Conservation (phyloP, 2,329 filamentous ascomycete genomes). For the Ophiocordyceps camponoti-leonardi region DNA sequence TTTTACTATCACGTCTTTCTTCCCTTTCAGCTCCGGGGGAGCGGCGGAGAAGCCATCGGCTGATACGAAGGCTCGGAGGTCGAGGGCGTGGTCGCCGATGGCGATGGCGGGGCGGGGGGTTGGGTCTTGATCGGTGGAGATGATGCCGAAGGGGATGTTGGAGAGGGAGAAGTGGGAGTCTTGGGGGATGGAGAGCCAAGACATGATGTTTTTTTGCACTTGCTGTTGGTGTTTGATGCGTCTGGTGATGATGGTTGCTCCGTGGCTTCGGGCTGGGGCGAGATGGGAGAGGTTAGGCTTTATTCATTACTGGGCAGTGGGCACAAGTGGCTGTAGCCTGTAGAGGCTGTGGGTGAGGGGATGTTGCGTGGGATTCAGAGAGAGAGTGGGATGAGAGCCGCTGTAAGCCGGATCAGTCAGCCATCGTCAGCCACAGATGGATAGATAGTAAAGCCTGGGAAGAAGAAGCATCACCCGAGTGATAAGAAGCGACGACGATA, state of each 20-base stretch:
- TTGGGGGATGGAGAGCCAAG: conserved; percentile 10
- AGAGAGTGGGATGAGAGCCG: no score
- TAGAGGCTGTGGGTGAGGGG: no score
- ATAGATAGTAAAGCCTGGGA: no score
- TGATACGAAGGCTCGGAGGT: conserved; percentile 44
- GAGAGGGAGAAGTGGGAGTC: conserved; percentile 45
- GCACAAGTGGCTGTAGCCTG: no score
- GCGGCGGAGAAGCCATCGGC: conserved; percentile 19
- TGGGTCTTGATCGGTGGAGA: conserved; percentile 40
- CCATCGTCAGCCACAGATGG: no score
- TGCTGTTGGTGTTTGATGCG: not conserved
- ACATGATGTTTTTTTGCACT: conserved; percentile 5
- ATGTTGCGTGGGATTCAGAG: no score
- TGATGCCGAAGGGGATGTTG: conserved; percentile 74
- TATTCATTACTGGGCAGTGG: no score
- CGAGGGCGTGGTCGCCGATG: conserved; percentile 55
- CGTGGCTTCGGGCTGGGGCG: no score
- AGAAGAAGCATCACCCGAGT: no score
- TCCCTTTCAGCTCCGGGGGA: not conserved
- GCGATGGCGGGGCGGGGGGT: conserved; percentile 51
- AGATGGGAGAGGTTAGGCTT: no score
- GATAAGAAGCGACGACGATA: no score
- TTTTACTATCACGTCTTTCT: conserved; percentile 7
- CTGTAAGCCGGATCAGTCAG: no score
- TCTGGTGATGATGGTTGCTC: not conserved